Conservation (phyloP, 306 rosid species). For the Hippophae tibetana region DNA sequence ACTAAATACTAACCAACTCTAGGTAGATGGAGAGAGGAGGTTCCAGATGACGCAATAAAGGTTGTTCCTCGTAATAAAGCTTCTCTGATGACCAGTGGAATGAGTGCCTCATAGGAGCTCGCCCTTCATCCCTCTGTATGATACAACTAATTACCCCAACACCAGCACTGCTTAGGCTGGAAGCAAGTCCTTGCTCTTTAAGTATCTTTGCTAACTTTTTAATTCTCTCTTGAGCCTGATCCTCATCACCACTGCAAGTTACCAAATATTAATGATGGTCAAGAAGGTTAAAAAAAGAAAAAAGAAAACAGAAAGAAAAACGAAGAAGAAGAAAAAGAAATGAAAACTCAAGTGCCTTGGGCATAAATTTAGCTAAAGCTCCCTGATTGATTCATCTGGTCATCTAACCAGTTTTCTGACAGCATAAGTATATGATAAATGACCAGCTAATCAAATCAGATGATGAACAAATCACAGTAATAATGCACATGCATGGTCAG, state of each 20-base stretch:
- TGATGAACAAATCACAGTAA: too few species aligned
- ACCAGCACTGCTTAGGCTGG: slow-evolving; percentile 57
- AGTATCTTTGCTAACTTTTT: slow-evolving; percentile 84
- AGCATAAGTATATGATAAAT: too few species aligned
- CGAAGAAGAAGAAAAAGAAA: too few species aligned
- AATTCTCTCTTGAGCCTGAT: slow-evolving; percentile 95
- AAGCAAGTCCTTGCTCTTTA: slow-evolving; percentile 69
- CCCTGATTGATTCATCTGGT: too few species aligned
- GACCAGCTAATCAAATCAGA: too few species aligned
- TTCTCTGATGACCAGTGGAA: slow-evolving; percentile 88
- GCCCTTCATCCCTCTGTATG: slow-evolving; percentile 97
- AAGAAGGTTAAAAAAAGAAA: slow-evolving; percentile 8
- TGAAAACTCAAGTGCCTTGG: slow-evolving; percentile 4
- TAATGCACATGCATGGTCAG: too few species aligned
- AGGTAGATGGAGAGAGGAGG: slow-evolving; percentile 97
- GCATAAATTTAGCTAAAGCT: slow-evolving; percentile 1
- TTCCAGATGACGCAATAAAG: slow-evolving; percentile 89
- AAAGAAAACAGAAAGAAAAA: too few species aligned
- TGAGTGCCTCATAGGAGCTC: slow-evolving; percentile 99
- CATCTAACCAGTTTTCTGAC: too few species aligned
- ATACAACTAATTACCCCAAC: slow-evolving; percentile 89
- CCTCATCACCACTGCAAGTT: slow-evolving; percentile 87
- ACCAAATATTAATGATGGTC: slow-evolving; percentile 26
- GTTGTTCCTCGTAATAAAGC: slow-evolving; percentile 68
- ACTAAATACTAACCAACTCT: slow-evolving; percentile 93